These are phyloP conservation scores for Citrullus amarus DNA, from an alignment of 306 rosid genomes.

Conservation along the genomic window DNA sequence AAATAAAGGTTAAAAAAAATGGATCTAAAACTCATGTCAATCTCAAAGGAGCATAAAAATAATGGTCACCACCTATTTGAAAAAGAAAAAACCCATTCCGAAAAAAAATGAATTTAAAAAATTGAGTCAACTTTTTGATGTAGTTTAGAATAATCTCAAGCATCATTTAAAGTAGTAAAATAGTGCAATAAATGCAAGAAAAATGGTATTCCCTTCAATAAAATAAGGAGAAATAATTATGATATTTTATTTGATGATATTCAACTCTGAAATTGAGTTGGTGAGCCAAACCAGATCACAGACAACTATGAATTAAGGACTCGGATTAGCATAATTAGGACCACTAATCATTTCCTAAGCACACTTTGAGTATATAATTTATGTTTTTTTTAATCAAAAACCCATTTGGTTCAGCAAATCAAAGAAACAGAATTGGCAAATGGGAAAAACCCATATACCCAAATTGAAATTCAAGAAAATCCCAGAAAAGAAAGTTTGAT, in stretches of 20 bases:
- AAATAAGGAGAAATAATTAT: not conserved
- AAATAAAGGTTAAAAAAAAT: not conserved
- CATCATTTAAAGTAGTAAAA: conserved; percentile 3
- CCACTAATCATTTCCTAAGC: not conserved
- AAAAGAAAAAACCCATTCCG: not conserved
- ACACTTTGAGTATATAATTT: not conserved
- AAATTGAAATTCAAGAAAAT: not conserved
- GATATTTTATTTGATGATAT: conserved; percentile 2
- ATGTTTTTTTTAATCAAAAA: not conserved
- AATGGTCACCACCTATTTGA: not conserved
- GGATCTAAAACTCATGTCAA: not conserved
- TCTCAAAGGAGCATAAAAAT: not conserved
- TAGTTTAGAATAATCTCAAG: not conserved
- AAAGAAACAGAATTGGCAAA: not conserved
- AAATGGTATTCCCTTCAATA: conserved; percentile 6
- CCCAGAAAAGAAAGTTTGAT: not conserved
- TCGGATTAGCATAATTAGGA: not conserved
- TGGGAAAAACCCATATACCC: not conserved
- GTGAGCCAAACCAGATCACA: conserved; percentile 4
- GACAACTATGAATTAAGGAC: not conserved
- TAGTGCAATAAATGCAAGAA: not conserved
- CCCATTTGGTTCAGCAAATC: not conserved
- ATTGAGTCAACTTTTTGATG: not conserved
- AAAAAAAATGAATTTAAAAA: not conserved
- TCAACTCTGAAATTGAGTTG: not conserved